Evolutionary conservation across 768 basidiomycete species (phyloP), one percentile per base, ranked within the genome.

Genomic region (Macrolepiota albuminosa): DNA sequence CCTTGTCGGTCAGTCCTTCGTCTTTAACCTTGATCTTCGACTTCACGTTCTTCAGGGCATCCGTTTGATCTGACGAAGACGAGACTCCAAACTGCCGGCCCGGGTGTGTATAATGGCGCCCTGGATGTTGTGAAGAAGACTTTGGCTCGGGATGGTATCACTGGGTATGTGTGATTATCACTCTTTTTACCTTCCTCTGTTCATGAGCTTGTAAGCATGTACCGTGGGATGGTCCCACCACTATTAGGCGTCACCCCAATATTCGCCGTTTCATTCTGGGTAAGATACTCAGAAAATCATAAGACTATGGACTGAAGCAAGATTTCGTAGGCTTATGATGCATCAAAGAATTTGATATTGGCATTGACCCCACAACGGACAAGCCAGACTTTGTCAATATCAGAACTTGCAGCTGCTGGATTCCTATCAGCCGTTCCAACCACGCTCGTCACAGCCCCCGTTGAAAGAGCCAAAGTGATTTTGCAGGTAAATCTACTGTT

Each of bases 181-280:
- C 5, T 10, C 52, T 54, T 6, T 6, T 9, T 51, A n/a, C 37
- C 11, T 16, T 48, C 40, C 40, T 40, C 14, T 49, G 9, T 50
- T 62, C 26, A 59, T 37, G 50, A 61, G 37, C 29, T 4, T 56
- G 21, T 48, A 8, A 95, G 93, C 33, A 69, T 96, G 70, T 96
- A 95, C 69, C 90, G 93, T 62, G 94, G 93, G 39, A 93, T 98
- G 76, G 89, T 95, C 4, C 95, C 95, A 37, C 95, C 95, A 47
- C 74, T 98, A 59, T 77, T 97, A 34, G 94, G 96, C 33, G 93
- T 99, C 33, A 98, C 97, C 5, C 97, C 97, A 37, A 98, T 98
- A 69, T 99, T 99, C 68, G 97, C 97, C 4, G 78, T 98, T 34
- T 96, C 94, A 4, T 98, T 99, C 80, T 98, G 95, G 95, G 95